phyloP scores from a whole-genome alignment of 768 basidiomycete genomes.

The Cystoderma amianthinum region DNA sequence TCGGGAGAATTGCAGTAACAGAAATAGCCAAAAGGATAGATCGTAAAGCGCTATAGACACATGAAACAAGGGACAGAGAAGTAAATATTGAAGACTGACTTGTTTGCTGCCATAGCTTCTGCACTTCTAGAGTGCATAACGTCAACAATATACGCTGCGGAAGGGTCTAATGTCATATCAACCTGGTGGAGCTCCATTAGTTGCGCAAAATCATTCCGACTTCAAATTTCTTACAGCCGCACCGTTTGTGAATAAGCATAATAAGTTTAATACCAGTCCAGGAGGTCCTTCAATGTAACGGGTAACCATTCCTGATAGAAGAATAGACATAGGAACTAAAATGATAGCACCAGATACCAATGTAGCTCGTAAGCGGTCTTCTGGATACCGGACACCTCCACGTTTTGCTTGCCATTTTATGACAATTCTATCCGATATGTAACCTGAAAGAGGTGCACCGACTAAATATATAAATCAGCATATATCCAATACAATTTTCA shows the following conservation, averaged over 20 bases:
- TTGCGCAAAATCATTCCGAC: too few relatives aligned
- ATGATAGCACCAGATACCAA: slow-evolving; percentile 32
- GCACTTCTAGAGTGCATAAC: too few relatives aligned
- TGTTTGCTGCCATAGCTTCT: slow-evolving; percentile 40
- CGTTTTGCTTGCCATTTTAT: slow-evolving; percentile 25
- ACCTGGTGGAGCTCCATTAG: too few relatives aligned
- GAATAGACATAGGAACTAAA: slow-evolving; percentile 42
- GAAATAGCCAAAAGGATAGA: too few relatives aligned
- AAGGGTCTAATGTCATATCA: slow-evolving; percentile 40
- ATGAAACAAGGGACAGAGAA: too few relatives aligned
- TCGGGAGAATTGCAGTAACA: too few relatives aligned
- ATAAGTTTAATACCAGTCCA: slow-evolving; percentile 38
- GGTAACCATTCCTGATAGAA: slow-evolving; percentile 34
- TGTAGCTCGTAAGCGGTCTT: slow-evolving; percentile 48
- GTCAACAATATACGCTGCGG: slow-evolving; percentile 43
- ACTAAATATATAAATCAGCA: slow-evolving; percentile 14
- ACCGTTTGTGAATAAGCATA: slow-evolving; percentile 54
- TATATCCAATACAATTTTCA: neutral
- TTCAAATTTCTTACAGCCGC: slow-evolving; percentile 46
- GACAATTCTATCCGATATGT: slow-evolving; percentile 47
- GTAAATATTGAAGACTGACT: too few relatives aligned
- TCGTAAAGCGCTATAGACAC: too few relatives aligned
- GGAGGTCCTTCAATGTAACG: slow-evolving; percentile 33
- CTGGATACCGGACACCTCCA: slow-evolving; percentile 47
- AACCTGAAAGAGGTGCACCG: slow-evolving; percentile 47